Evolutionary conservation across 208 protist species (phyloP).

Genomic region (Acanthamoeba royreba): DNA sequence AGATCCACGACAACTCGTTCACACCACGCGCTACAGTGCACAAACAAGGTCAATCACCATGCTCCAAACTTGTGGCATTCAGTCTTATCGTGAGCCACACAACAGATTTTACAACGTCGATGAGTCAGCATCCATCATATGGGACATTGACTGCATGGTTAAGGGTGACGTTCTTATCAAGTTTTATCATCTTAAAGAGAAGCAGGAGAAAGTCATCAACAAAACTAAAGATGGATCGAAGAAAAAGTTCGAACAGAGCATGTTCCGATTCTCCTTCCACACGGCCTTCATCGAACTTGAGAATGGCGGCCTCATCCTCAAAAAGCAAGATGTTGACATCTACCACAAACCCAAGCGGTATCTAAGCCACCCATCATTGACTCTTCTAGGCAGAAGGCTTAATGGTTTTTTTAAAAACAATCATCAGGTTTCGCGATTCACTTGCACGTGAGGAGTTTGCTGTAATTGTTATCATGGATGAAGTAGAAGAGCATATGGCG

Average conservation of each 20-base stretch:
- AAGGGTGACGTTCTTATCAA: conserved; percentile 24
- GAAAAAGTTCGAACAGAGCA: conserved; percentile 13
- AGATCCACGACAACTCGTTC: background rate
- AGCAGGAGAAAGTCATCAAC: background rate
- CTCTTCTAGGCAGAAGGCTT: background rate
- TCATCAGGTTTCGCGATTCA: background rate
- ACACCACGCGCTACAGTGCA: background rate
- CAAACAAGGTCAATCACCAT: background rate
- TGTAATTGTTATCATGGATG: conserved; percentile 7
- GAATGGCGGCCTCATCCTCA: background rate
- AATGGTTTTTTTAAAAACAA: background rate
- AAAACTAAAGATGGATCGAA: background rate
- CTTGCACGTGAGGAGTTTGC: background rate
- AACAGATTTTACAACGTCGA: background rate
- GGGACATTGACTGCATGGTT: conserved; percentile 1
- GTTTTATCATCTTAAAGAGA: conserved; percentile 4
- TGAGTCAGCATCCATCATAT: background rate
- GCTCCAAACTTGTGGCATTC: background rate
- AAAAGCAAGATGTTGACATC: background rate
- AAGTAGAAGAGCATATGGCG: background rate
- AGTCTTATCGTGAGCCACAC: background rate
- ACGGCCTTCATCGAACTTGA: conserved; percentile 7
- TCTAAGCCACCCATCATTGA: background rate
- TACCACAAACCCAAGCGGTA: conserved; percentile 23
- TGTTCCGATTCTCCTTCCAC: conserved; percentile 8